Conservation (phyloP, 1,284 basidiomycete species). For the Ustilago cynodontis region DNA sequence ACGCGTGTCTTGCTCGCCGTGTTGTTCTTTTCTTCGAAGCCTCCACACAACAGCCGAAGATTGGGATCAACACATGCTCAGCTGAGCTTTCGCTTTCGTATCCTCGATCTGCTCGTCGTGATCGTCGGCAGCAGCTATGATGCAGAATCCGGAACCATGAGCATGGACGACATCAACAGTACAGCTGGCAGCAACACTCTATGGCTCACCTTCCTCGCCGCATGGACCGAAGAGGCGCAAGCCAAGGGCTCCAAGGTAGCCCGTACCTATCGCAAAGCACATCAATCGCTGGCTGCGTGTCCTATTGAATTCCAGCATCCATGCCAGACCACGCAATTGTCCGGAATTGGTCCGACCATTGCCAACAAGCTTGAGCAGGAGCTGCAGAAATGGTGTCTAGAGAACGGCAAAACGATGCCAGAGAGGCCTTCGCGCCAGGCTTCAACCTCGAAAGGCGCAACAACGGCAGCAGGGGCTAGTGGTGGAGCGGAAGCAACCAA, state of each 20-base stretch:
- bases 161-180: constrained; percentile 7
- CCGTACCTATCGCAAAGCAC: constrained; percentile 56
- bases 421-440: constrained; percentile 29
- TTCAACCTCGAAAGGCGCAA: constrained; percentile 13
- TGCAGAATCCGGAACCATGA: constrained; percentile 8
- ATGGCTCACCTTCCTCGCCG: constrained; percentile 58
- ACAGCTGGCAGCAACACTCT: constrained; percentile 50
- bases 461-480: not conserved
- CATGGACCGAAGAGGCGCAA: constrained; percentile 60
- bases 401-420: constrained; percentile 50
- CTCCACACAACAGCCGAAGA: no score
- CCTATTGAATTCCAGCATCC: constrained; percentile 59
- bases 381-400: constrained; percentile 58
- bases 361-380: constrained; percentile 54
- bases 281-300: constrained; percentile 52
- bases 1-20: no score
- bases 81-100: no score
- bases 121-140: not conserved
- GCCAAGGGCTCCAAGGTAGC: constrained; percentile 56
- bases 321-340: constrained; percentile 56
- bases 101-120: not conserved
- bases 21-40: no score
- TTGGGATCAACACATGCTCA: no score
- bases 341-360: constrained; percentile 62
- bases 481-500: not conserved